Conservation (phyloP, 495 filamentous ascomycete genomes). For the Cercophora newfieldiana region DNA sequence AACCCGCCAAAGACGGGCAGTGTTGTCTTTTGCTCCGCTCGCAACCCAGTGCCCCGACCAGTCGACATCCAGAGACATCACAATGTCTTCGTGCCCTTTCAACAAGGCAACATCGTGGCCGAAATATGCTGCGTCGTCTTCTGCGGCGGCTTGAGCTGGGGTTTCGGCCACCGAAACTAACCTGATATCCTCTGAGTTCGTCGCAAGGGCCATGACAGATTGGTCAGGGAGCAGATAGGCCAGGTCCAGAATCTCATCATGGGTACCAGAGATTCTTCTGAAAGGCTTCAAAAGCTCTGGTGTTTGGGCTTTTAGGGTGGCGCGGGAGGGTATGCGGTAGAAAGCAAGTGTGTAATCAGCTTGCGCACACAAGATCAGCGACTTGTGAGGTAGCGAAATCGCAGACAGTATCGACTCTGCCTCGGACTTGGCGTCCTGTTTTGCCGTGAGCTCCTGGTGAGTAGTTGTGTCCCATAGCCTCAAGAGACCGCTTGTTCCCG, state of each 20-base stretch:
- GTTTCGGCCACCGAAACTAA: conserved; percentile 63
- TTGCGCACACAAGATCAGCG: conserved; percentile 79
- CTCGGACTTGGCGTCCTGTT: conserved; percentile 66
- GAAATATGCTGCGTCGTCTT: conserved; percentile 61
- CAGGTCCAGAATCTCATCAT: conserved; percentile 95
- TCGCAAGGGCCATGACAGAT: conserved; percentile 83
- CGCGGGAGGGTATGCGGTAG: conserved; percentile 54
- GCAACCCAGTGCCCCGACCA: conserved; percentile 97
- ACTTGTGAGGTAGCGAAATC: conserved; percentile 59
- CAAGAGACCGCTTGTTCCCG: conserved; percentile 79
- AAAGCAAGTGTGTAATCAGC: conserved; percentile 82
- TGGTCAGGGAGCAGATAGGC: conserved; percentile 77
- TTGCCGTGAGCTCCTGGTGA: conserved; percentile 75
- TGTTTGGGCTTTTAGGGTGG: conserved; percentile 26
- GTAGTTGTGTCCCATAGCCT: conserved; percentile 77
- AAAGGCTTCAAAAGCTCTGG: conserved; percentile 45
- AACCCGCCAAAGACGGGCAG: conserved; percentile 85
- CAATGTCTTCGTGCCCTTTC: conserved; percentile 89
- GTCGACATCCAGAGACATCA: conserved; percentile 91
- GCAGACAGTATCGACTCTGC: conserved; percentile 75
- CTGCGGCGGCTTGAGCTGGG: conserved; percentile 28
- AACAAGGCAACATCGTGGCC: conserved; percentile 84
- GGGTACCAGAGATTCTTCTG: conserved; percentile 87
- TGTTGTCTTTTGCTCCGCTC: conserved; percentile 95
- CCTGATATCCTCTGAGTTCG: conserved; percentile 90